Base-by-base conservation (phyloP, 495 filamentous ascomycete species). In the Friedmanniomyces endolithicus region DNA sequence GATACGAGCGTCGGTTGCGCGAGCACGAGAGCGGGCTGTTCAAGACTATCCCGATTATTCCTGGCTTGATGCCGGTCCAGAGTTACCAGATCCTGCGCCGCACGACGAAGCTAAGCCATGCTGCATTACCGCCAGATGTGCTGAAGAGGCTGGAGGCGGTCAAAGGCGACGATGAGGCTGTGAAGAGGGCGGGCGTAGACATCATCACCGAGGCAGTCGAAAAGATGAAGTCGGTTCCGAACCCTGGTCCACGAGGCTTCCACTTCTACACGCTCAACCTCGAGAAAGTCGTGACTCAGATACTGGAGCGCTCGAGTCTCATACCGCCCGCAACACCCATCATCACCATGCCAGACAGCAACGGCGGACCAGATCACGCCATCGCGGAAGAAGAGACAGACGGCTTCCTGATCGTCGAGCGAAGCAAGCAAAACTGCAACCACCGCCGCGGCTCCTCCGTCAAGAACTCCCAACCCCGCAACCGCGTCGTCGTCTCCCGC, bases 261-360 rank as follows among this genome's bases (percentile, higher is more conserved):
- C 92, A 98, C 63, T 98, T 98, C 72, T 98, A 95, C 62, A 97
- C 94, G 0, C 72, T 98, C 31, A 98, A 98, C 68, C 74, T 98
- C 11, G 92, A 98, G 66, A 98, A 98, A 69, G 87, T 87, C 1
- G 88, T 98, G 3, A 84, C 90, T 0, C 94, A 95, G 62, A 87
- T 98, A 52, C 69, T 97, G 4, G 90, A 97, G 71, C 72, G 84
- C 41, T 86, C 82, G 43, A 73, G 85, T n/a, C 78, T 98, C 22
- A 92, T 97, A 52, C 84, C 85, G 22, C 63, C 61, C 6, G 47
- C 50, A 17, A 50, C 59, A 0, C 57, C 56, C 1, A 19, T 44
- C 14, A 24, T 50, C 20, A 9, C 23, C 14, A 7, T 31, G 8
- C 16, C 34, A 8, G 39, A 55, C 1, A 62, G 61, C 0, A 60